phyloP scores from a whole-genome alignment of 768 basidiomycete genomes.

The Mrakia hoshinonis region DNA sequence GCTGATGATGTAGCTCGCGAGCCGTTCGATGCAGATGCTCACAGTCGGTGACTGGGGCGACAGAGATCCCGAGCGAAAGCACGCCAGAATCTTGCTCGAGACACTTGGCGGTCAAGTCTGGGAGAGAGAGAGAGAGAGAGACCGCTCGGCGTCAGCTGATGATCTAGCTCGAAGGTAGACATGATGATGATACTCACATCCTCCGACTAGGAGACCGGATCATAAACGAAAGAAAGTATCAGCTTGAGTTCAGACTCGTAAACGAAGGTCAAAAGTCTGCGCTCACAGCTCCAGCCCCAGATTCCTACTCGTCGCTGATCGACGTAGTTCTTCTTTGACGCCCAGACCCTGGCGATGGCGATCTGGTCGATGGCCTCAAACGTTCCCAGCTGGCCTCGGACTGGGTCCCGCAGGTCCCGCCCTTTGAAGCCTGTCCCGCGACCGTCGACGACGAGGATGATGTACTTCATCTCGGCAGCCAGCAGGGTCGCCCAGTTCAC shows the following conservation, averaged over 20 bases:
- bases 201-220: no score
- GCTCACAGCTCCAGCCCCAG: constrained; percentile 87
- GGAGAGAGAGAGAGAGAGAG: background rate
- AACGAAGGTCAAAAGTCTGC: no score
- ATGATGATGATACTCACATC: constrained; percentile 47
- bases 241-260: no score
- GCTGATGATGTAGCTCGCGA: background rate
- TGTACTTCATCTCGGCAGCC: constrained; percentile 67
- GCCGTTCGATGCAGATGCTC: constrained; percentile 47
- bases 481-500: constrained; percentile 84
- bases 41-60: constrained; percentile 91
- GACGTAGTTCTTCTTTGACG: constrained; percentile 66
- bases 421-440: constrained; percentile 91
- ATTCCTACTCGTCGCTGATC: constrained; percentile 83
- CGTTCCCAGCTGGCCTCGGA: constrained; percentile 79
- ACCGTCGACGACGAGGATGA: constrained; percentile 82
- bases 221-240: no score
- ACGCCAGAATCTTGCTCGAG: constrained; percentile 82
- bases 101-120: constrained; percentile 78
- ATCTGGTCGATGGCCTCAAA: constrained; percentile 87
- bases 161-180: background rate
- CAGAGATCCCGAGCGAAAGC: constrained; percentile 81
- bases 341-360: constrained; percentile 79
- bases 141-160: background rate
- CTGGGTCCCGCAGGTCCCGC: constrained; percentile 61